Evolutionary conservation across 2,329 filamentous ascomycete genomes (phyloP).

Genomic region (Dothiorella sarmentorum): DNA sequence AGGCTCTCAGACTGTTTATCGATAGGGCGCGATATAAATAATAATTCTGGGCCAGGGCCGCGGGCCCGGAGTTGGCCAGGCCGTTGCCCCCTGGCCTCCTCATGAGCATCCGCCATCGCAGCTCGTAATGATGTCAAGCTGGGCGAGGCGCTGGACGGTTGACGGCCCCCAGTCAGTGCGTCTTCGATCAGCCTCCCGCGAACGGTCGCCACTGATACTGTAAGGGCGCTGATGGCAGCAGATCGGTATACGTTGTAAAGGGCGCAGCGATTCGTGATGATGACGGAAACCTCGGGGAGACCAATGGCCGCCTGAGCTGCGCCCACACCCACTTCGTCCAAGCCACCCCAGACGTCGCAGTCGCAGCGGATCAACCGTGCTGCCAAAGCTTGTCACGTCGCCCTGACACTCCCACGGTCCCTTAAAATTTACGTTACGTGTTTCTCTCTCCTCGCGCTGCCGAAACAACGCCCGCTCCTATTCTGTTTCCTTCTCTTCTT

Average conservation of each 20-base stretch:
- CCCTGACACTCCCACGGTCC: constrained; percentile 17
- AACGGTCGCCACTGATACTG: not conserved
- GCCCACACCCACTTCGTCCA: constrained; percentile 10
- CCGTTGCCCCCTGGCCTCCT: not conserved
- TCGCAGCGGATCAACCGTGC: constrained; percentile 10
- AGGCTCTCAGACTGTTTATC: not conserved
- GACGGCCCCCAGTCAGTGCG: not conserved
- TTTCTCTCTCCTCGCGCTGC: not conserved
- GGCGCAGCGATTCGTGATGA: constrained; percentile 10
- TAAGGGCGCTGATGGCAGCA: constrained; percentile 8
- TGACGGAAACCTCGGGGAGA: not conserved
- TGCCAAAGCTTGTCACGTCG: constrained; percentile 12
- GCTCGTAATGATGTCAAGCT: not conserved
- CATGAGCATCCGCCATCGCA: not conserved
- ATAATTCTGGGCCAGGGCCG: not conserved
- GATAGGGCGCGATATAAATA: constrained; percentile 13
- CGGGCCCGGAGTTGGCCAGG: constrained; percentile 8
- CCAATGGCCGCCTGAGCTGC: constrained; percentile 15
- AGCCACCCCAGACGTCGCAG: constrained; percentile 17
- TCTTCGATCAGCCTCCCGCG: not conserved
- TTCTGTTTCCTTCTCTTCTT: not conserved
- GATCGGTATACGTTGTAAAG: constrained; percentile 12
- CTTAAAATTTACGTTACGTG: constrained; percentile 17
- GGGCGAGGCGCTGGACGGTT: too few species aligned
- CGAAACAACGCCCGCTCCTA: constrained; percentile 10